Evolutionary conservation across 306 rosid species (phyloP), one percentile per base, ranked within the genome.

Genomic region (Lathyrus tuberosus): DNA sequence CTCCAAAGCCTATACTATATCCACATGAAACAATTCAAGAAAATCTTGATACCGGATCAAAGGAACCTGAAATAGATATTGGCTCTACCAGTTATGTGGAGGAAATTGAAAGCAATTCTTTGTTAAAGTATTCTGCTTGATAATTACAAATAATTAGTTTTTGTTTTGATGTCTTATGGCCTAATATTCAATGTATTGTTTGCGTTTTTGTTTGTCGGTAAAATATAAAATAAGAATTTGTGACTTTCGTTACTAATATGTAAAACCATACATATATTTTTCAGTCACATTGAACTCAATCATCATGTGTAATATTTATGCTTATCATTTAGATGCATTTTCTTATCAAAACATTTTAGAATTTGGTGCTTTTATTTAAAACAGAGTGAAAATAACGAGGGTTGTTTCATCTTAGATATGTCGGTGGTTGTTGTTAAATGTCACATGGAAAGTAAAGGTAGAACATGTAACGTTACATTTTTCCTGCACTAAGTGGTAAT

Each of bases 11-110:
- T 16, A 16, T 33, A 1, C 12, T 48, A 1, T 72, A 20, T 72
- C 70, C 69, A 13, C 10, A 4, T 37, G 69, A 72, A 48, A 62
- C 41, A 4, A 47, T 61, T 71, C 59, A 58, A 58, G 44, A 47
- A 8, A 17, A 59, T 71, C n/a, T 28, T 0, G 12, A 69, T 37
- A 40, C 1, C 2, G 8, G 20, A 4, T 53, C 65, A 9, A 7
- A 17, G 0, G 5, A 44, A 18, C 28, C 31, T 12, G 4, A 5
- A 16, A 59, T 26, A 12, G 18, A 33, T 58, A 5, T 5, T 44
- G 15, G 15, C 1, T 60, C 62, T 14, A 17, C 61, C 15, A 72
- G 62, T 33, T 46, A 15, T 31, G 5, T 16, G 6, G 68, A 60
- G 11, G 76, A 71, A 71, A 42, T 10, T 52, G 20, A 6, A 59